Conservation (phyloP, 75 land plant genomes). For the Cunninghamia lanceolata region DNA sequence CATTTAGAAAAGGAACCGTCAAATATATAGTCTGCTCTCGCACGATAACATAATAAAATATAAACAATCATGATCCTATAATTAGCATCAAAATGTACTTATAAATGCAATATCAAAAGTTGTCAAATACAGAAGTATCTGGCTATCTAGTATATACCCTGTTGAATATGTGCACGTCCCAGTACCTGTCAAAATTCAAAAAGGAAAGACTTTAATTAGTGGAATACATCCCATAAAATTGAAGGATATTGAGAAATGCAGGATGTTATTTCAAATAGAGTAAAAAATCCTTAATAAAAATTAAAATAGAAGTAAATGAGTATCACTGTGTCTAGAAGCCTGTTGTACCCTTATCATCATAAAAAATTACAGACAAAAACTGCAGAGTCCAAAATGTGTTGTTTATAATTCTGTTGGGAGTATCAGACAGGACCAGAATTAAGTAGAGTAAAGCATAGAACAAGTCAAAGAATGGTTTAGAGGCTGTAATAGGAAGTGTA, state of each 20-base stretch:
- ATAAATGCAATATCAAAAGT: background rate
- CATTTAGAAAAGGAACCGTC: background rate
- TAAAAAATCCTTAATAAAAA: background rate
- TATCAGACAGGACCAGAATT: background rate
- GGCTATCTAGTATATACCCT: background rate
- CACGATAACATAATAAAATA: background rate
- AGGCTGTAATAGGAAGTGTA: background rate
- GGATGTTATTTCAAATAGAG: background rate
- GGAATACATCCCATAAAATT: background rate
- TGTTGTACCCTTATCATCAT: background rate
- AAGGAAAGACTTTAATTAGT: background rate
- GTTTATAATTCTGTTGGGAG: background rate
- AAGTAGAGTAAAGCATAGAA: background rate
- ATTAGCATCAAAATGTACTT: background rate
- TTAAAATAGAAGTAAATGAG: background rate
- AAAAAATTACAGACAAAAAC: background rate
- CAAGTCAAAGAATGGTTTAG: background rate
- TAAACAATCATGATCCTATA: background rate
- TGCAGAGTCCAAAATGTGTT: background rate
- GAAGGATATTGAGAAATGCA: background rate
- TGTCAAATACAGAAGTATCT: background rate
- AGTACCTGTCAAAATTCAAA: slow-evolving; percentile 4
- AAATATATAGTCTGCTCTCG: background rate
- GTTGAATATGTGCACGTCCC: slow-evolving; percentile 11
- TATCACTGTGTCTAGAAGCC: background rate